phyloP scores from a whole-genome alignment of 2,329 filamentous ascomycete genomes.

The Xylaria hypoxylon region DNA sequence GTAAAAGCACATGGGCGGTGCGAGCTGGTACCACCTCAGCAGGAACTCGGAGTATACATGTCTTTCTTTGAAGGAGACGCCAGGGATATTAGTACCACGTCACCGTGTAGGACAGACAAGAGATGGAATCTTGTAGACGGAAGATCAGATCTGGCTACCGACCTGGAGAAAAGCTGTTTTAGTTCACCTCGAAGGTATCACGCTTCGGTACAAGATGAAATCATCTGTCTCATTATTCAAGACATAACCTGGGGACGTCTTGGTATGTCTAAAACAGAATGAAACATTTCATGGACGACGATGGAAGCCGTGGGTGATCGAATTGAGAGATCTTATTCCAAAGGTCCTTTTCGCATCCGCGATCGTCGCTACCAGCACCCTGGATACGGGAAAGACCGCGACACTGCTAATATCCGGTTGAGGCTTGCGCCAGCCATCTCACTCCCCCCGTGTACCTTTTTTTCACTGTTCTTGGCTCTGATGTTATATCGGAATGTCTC shows the following conservation, averaged over 20 bases:
- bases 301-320: not conserved
- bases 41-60: slow-evolving; percentile 29
- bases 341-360: not conserved
- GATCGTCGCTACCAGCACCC: not conserved
- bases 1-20: slow-evolving; percentile 19
- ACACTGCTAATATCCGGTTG: slow-evolving; percentile 11
- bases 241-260: slow-evolving; percentile 15
- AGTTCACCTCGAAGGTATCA: not conserved
- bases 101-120: slow-evolving; percentile 17
- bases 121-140: slow-evolving; percentile 1
- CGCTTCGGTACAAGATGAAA: not conserved
- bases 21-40: slow-evolving; percentile 3
- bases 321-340: not conserved
- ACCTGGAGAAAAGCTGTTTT: not conserved
- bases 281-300: not conserved
- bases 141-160: not conserved
- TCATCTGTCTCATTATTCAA: slow-evolving; percentile 7
- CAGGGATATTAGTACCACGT: slow-evolving; percentile 3
- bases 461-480: not conserved
- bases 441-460: not conserved
- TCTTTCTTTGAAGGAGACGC: slow-evolving; percentile 10
- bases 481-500: slow-evolving; percentile 25
- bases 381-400: not conserved
- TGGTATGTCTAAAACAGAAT: slow-evolving; percentile 4
- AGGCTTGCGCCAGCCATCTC: slow-evolving; percentile 5